A percentile compares a stretch with the other conserved stretches of the same genome.
These are phyloP conservation scores for Macrophomina tecta DNA, from an alignment of 2,329 filamentous ascomycete species.

Conservation along the genomic window DNA sequence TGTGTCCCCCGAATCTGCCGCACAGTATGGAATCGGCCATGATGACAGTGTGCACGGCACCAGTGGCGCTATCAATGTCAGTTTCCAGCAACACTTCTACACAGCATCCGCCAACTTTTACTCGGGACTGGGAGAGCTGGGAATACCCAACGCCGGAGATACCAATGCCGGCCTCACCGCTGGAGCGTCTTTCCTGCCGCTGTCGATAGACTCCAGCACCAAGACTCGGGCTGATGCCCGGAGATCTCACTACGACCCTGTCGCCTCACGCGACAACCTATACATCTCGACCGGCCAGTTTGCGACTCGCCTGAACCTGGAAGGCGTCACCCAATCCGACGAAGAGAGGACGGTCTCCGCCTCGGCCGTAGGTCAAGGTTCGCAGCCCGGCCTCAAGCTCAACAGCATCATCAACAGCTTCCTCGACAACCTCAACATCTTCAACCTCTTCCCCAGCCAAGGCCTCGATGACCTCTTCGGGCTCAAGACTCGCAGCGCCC, in stretches of 20 bases:
- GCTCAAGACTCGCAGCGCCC: neutral
- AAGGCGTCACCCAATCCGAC: constrained; percentile 1
- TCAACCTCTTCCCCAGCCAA: constrained; percentile 12
- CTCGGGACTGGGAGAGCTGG: constrained; percentile 27
- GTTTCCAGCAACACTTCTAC: constrained; percentile 37
- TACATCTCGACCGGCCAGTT: constrained; percentile 13
- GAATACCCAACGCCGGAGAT: neutral
- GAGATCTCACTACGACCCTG: constrained; percentile 41
- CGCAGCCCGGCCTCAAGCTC: constrained; percentile 9
- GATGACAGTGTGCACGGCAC: constrained; percentile 35
- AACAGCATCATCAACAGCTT: neutral
- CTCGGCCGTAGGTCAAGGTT: constrained; percentile 3
- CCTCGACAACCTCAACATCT: constrained; percentile 8
- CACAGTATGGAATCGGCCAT: constrained; percentile 36
- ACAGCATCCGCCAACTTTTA: constrained; percentile 31
- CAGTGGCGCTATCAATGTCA: constrained; percentile 35
- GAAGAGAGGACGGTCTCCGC: neutral
- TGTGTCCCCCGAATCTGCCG: constrained; percentile 28
- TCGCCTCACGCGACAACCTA: constrained; percentile 36
- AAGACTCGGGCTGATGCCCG: constrained; percentile 36
- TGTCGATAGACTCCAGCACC: constrained; percentile 39
- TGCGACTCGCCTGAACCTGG: constrained; percentile 15
- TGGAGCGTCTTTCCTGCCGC: constrained; percentile 26
- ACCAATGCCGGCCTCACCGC: neutral
- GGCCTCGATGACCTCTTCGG: constrained; percentile 4